Conservation (phyloP, 768 basidiomycete species). For the Cystofilobasidium bisporidii region DNA sequence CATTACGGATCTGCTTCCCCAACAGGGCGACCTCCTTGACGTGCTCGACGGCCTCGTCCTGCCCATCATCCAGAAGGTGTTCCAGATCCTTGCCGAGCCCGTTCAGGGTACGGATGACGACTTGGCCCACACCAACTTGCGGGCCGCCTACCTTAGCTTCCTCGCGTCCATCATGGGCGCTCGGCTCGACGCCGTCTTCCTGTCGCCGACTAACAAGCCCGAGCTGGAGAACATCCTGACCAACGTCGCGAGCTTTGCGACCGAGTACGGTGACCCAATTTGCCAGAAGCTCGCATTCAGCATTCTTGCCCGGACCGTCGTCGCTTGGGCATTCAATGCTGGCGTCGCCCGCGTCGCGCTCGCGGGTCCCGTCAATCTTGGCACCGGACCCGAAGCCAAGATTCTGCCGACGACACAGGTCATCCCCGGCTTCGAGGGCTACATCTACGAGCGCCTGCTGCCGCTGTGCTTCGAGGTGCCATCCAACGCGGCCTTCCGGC, state of each 20-base stretch:
- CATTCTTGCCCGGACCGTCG: conserved; percentile 50
- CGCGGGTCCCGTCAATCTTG: conserved; percentile 42
- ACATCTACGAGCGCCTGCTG: conserved; percentile 77
- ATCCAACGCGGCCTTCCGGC: conserved; percentile 66
- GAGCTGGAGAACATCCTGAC: conserved; percentile 62
- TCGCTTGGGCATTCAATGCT: conserved; percentile 41
- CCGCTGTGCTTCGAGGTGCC: conserved; percentile 74
- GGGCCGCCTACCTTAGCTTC: conserved; percentile 75
- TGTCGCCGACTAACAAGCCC: conserved; percentile 66
- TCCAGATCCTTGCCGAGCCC: conserved; percentile 66
- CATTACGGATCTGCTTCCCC: too few species aligned
- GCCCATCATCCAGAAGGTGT: conserved; percentile 75
- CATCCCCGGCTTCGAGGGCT: conserved; percentile 83
- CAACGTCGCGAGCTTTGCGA: conserved; percentile 60
- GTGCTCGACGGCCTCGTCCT: conserved; percentile 84
- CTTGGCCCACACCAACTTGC: conserved; percentile 65
- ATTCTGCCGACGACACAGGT: conserved; percentile 36
- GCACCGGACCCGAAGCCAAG: conserved; percentile 33
- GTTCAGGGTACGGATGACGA: conserved; percentile 77
- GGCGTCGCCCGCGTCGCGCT: conserved; percentile 32
- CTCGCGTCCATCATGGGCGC: conserved; percentile 70
- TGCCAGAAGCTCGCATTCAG: conserved; percentile 70
- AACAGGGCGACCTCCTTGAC: conserved; percentile 68
- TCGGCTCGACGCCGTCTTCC: conserved; percentile 73
- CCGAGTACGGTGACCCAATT: conserved; percentile 62